Evolutionary conservation across 306 rosid species (phyloP), one percentile per base, ranked within the genome.

Genomic region (Citrullus colocynthis): DNA sequence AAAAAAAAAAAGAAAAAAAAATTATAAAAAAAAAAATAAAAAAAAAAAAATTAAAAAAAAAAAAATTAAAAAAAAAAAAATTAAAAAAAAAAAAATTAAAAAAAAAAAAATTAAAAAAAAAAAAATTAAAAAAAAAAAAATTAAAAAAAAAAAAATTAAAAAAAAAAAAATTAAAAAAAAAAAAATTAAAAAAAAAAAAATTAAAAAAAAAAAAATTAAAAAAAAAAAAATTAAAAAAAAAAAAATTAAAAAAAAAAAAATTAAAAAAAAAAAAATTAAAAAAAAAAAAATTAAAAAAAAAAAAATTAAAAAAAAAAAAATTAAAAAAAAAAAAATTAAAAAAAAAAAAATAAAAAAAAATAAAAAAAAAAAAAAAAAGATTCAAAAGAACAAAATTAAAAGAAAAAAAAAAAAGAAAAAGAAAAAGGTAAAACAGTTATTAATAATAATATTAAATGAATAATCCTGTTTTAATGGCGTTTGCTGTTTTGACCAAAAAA

Each of bases 401-500:
- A 24, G 8, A 39, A 66, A 4, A 13, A 63, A 34, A 2, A 32
- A 64, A 14, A 48, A 16, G 17, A 12, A 0, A 48, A 82, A 39
- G 37, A 17, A 74, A 71, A 21, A n/a, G 62, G 49, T 41, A 5
- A 71, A 61, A n/a, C 49, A 49, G 60, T 73, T 73, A 71, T 48
- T 73, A 30, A 51, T 52, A 73, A 6, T 45, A 20, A 15, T 73
- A 73, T 73, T 73, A 51, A 73, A 73, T 73, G 77, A 51, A 73
- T 28, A 73, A 73, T 73, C 42, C 44, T 73, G 61, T 17, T 30
- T 63, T 73, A 73, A 73, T 73, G 61, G 77, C 77, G 61, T 51
- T 73, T 51, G 77, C 41, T 73, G 61, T 73, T 73, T 73, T 73
- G 77, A 73, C 77, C 77, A 73, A 30, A 73, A 73, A 51, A 32